Conservation (phyloP, 768 basidiomycete species). For the Gymnopilus junonius region DNA sequence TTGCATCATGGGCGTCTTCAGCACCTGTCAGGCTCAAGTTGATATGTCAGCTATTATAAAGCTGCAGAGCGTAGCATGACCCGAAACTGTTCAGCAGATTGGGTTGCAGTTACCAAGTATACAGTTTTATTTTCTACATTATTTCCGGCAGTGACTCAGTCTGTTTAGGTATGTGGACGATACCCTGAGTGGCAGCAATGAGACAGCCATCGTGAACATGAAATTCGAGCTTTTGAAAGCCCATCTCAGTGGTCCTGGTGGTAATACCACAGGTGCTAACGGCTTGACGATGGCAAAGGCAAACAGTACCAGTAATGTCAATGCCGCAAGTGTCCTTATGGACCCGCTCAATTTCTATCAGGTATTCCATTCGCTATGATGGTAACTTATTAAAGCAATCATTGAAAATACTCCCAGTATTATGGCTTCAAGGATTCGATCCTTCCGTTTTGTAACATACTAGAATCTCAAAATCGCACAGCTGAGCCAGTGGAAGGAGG, state of each 20-base stretch:
- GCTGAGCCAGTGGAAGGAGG: slow-evolving; percentile 40
- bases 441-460: slow-evolving; percentile 51
- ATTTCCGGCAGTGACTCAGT: not conserved
- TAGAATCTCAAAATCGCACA: slow-evolving; percentile 50
- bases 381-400: not conserved
- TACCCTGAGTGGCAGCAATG: slow-evolving; percentile 34
- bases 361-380: slow-evolving; percentile 22
- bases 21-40: slow-evolving; percentile 55
- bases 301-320: slow-evolving; percentile 39
- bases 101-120: slow-evolving; percentile 48
- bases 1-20: slow-evolving; percentile 53
- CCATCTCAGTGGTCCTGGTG: slow-evolving; percentile 45
- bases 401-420: slow-evolving; percentile 34
- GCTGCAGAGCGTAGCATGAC: slow-evolving; percentile 53
- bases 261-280: slow-evolving; percentile 40
- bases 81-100: slow-evolving; percentile 56
- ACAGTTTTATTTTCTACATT: not conserved
- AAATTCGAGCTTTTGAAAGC: slow-evolving; percentile 48
- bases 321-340: slow-evolving; percentile 50
- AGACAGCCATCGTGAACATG: slow-evolving; percentile 38
- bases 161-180: slow-evolving; percentile 36
- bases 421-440: slow-evolving; percentile 49
- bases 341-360: slow-evolving; percentile 54
- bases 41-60: slow-evolving; percentile 57
- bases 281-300: slow-evolving; percentile 37